Evolutionary conservation across 352 stramenopile genomes (phyloP), one percentile per base, ranked within the genome.

Genomic region (Globisporangium mamillatum): DNA sequence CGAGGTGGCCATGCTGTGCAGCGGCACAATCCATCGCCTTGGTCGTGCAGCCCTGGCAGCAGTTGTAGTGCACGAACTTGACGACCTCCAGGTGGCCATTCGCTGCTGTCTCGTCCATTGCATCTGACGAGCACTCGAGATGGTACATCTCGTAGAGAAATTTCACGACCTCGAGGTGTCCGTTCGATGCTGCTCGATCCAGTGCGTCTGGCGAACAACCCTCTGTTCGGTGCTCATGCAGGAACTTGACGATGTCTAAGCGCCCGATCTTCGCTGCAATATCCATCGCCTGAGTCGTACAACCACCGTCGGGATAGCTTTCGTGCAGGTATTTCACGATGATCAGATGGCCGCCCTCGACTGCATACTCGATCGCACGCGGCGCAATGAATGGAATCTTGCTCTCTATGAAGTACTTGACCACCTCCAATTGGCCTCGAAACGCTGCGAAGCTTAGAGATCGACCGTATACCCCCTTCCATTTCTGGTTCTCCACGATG

Each of bases 201-300:
- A 62, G n/a, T 1, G 56, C 56, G 16, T 62, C 38, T 3, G 22
- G 14, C 6, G 56, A 50, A 22, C 32, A 62, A 5, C 56, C 56
- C 38, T 62, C 32, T 4, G 29, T 25, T 4, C 56, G 32, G 18
- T 62, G 10, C 3, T 62, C 56, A 38, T 62, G 18, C 18, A 62
- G 56, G 22, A 50, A 62, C 56, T 16, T 62, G 32, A 62, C 56
- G 20, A 50, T 27, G 16, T 62, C 32, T 7, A 62, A 22, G 38
- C 46, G 56, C 7, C 56, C 56, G 18, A 29, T 3, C 24, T 50
- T 20, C 4, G 56, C 56, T 25, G 56, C 29, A 27, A 5, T 4
- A 5, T 22, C 46, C 56, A 62, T 62, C 29, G 22, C 16, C 29
- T 27, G 38, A 14, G 9, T 8, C 4, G 18, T 50, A n/a, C 29